Conservation (phyloP, 2,329 filamentous ascomycete species). For the Pezicula radicicola region DNA sequence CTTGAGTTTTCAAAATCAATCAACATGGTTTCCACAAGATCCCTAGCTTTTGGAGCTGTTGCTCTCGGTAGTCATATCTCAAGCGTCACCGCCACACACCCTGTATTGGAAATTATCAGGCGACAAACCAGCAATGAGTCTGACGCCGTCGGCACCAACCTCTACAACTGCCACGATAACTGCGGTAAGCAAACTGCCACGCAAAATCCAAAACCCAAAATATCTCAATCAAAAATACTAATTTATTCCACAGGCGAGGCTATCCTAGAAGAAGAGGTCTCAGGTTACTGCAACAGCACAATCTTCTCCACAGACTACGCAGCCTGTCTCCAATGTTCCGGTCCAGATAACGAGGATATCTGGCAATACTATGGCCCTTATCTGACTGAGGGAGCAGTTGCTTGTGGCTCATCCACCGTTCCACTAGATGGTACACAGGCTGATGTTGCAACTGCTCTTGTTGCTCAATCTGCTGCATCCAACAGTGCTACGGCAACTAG, state of each 20-base stretch:
- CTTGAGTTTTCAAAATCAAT: background rate
- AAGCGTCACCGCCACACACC: background rate
- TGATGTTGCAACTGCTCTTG: background rate
- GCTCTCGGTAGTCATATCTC: background rate
- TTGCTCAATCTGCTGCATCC: background rate
- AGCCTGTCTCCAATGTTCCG: constrained; percentile 15
- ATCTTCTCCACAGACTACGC: constrained; percentile 15
- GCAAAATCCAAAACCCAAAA: background rate
- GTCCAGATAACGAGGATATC: constrained; percentile 16
- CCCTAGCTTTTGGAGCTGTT: constrained; percentile 1
- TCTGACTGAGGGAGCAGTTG: background rate
- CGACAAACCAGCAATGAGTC: background rate
- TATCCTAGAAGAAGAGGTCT: constrained; percentile 6
- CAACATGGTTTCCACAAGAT: constrained; percentile 12
- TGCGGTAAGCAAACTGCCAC: background rate
- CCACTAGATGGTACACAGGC: background rate
- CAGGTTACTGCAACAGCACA: constrained; percentile 10
- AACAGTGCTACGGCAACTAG: background rate
- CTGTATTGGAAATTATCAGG: constrained; percentile 9
- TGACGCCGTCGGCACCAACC: background rate
- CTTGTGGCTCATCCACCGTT: background rate
- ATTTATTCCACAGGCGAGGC: constrained; percentile 1
- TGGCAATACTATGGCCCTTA: constrained; percentile 8
- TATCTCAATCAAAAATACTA: background rate
- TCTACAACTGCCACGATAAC: constrained; percentile 5